Conservation (phyloP, 75 land plant species). For the Isoetes taiwanensis region DNA sequence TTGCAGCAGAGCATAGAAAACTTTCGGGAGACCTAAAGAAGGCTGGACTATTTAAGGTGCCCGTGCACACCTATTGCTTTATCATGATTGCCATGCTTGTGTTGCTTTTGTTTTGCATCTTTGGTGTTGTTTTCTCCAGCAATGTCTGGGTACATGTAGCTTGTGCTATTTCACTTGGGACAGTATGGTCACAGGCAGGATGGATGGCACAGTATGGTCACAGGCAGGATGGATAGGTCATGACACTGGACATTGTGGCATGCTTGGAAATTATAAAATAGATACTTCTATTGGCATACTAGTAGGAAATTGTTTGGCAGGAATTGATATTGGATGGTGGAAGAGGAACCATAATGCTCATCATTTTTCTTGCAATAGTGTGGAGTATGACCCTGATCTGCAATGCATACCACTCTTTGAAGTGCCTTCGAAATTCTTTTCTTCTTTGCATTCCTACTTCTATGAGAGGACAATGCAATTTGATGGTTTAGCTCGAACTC, state of each 20-base stretch:
- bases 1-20: conserved; percentile 43
- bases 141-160: conserved; percentile 32
- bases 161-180: conserved; percentile 38
- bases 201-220: too few species aligned
- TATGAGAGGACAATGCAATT: conserved; percentile 50
- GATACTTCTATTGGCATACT: conserved; percentile 33
- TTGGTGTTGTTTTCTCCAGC: conserved; percentile 39
- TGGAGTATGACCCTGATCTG: conserved; percentile 72
- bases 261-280: conserved; percentile 14
- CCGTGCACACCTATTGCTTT: conserved; percentile 7
- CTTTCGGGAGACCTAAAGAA: conserved; percentile 34
- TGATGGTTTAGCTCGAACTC: conserved; percentile 30
- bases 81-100: conserved; percentile 20
- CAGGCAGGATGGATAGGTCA: conserved; percentile 70
- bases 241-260: conserved; percentile 56
- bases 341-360: conserved; percentile 76
- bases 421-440: conserved; percentile 44
- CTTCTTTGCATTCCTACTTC: conserved; percentile 34
- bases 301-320: conserved; percentile 52
- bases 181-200: too few species aligned
- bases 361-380: conserved; percentile 55
- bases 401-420: conserved; percentile 77
- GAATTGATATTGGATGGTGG: conserved; percentile 82
- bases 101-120: conserved; percentile 26
- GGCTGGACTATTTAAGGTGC: conserved; percentile 42